Conservation (phyloP, 2,329 filamentous ascomycete species). For the Hymenoscyphus salicellus region DNA sequence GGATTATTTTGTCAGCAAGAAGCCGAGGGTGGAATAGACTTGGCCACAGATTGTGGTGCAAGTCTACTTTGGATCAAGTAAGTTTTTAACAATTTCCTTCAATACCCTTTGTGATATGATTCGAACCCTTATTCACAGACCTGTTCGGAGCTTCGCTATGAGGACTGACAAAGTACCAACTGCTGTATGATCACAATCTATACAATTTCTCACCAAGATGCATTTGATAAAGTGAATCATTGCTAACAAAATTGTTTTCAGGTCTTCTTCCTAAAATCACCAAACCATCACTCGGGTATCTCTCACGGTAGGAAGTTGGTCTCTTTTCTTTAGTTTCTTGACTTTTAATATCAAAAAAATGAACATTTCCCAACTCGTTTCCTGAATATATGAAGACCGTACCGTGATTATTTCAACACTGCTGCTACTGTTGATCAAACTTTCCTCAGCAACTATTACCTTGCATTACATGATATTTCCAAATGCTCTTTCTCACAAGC, state of each 20-base stretch:
- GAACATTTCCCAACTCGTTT: neutral
- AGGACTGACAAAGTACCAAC: conserved; percentile 73
- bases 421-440: neutral
- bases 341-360: neutral
- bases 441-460: too few relatives aligned
- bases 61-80: conserved; percentile 39
- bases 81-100: conserved; percentile 29
- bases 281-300: neutral
- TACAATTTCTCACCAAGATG: neutral
- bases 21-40: conserved; percentile 39
- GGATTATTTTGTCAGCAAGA: conserved; percentile 69
- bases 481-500: too few relatives aligned
- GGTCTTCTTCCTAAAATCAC: neutral
- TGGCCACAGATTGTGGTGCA: conserved; percentile 5
- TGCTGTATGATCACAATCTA: conserved; percentile 65
- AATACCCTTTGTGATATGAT: conserved; percentile 54
- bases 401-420: neutral
- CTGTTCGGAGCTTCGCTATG: conserved; percentile 72
- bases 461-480: too few relatives aligned
- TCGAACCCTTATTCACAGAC: conserved; percentile 74
- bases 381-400: neutral
- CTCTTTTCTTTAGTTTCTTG: neutral
- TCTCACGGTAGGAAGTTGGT: neutral
- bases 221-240: neutral
- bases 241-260: neutral